Percentiles rank a stretch among this genome's conserved stretches.
Conservation (phyloP, 1,284 basidiomycete genomes). For the Agroathelia rolfsii region DNA sequence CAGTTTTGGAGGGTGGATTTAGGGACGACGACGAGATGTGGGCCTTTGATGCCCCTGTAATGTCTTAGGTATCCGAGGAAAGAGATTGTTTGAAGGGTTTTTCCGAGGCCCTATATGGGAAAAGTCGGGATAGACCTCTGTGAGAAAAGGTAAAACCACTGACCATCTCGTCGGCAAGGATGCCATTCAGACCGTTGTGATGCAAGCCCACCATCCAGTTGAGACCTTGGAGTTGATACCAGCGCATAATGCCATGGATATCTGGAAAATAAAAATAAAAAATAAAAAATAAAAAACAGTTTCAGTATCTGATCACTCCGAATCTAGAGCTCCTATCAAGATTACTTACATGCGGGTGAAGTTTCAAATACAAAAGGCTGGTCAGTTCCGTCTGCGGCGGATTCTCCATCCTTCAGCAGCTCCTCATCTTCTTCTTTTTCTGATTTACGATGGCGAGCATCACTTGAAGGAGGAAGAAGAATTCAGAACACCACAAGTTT, state of each 20-base stretch:
- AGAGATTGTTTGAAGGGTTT: constrained; percentile 96
- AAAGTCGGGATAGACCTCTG: constrained; percentile 6
- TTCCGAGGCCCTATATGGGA: constrained; percentile 77
- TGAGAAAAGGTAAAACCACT: constrained; percentile 12
- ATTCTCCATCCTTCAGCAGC: constrained; percentile 78
- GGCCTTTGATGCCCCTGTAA: constrained; percentile 68
- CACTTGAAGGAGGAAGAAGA: constrained; percentile 26
- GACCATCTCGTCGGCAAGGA: constrained; percentile 92
- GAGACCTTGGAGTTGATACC: constrained; percentile 92
- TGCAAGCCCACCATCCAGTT: constrained; percentile 96
- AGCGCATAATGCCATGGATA: constrained; percentile 84
- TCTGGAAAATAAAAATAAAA: constrained; percentile 33
- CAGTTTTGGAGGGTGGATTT: constrained; percentile 98
- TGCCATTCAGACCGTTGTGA: constrained; percentile 90
- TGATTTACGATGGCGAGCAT: constrained; percentile 84
- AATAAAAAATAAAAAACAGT: constrained; percentile 6
- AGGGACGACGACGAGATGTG: constrained; percentile 93
- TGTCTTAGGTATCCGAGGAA: constrained; percentile 95
- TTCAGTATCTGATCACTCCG: no score
- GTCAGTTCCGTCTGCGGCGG: constrained; percentile 72
- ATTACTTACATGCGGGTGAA: constrained; percentile 72
- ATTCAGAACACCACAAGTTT: constrained; percentile 8
- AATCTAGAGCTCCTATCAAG: neutral
- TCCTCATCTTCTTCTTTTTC: constrained; percentile 99
- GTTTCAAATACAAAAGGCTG: constrained; percentile 89